phyloP scores from a whole-genome alignment of 2,329 filamentous ascomycete species.

The Orbilia ellipsospora region DNA sequence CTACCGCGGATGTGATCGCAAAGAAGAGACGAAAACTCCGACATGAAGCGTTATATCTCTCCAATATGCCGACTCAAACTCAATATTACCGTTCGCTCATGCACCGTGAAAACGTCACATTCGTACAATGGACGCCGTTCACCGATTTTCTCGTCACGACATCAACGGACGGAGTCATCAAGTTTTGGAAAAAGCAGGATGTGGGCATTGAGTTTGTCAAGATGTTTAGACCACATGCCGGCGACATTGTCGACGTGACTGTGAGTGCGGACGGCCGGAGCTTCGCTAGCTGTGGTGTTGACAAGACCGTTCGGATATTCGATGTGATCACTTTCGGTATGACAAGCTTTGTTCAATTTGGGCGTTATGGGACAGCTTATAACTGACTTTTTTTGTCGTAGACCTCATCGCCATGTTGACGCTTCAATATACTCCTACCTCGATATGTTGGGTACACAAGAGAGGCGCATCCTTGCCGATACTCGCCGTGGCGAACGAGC shows the following conservation, averaged over 20 bases:
- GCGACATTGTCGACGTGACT: constrained; percentile 84
- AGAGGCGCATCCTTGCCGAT: constrained; percentile 88
- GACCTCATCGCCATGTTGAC: constrained; percentile 84
- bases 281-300: constrained; percentile 86
- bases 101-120: constrained; percentile 95
- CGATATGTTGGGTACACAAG: constrained; percentile 90
- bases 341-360: constrained; percentile 56
- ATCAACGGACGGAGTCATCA: constrained; percentile 93
- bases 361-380: not conserved
- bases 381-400: constrained; percentile 56
- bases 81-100: constrained; percentile 96
- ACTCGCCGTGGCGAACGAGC: constrained; percentile 82
- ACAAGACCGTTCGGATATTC: constrained; percentile 83
- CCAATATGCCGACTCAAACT: constrained; percentile 81
- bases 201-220: constrained; percentile 97
- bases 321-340: constrained; percentile 81
- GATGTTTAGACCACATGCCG: constrained; percentile 90
- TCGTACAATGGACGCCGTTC: constrained; percentile 84
- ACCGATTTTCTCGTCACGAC: constrained; percentile 97
- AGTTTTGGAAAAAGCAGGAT: constrained; percentile 98
- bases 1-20: constrained; percentile 72
- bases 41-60: constrained; percentile 87
- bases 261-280: constrained; percentile 90
- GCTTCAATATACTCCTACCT: constrained; percentile 79
- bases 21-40: constrained; percentile 91